These are phyloP conservation scores for Nelumbo lutea DNA, from an alignment of 164 flowering plant genomes.

Conservation along the genomic window DNA sequence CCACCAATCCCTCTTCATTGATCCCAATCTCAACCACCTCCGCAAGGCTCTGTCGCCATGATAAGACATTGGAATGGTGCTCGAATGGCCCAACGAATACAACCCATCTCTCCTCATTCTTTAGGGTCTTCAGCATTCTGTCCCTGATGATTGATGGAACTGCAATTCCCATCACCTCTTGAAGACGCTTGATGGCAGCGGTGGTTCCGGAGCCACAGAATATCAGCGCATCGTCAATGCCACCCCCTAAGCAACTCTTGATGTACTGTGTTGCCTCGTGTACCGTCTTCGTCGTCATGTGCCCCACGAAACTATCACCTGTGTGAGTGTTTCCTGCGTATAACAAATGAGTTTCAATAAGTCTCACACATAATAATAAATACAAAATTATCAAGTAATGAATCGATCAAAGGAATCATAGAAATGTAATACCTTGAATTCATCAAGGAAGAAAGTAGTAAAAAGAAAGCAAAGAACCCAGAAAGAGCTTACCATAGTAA, in stretches of 20 bases:
- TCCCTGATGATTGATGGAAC: conserved; percentile 23
- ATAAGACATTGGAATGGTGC: conserved; percentile 38
- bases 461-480: too few relatives aligned
- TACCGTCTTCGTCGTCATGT: conserved; percentile 16
- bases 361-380: too few relatives aligned
- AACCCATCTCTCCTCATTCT: too few relatives aligned
- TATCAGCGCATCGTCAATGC: neutral
- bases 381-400: too few relatives aligned
- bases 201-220: conserved; percentile 25
- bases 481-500: too few relatives aligned
- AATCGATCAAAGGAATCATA: too few relatives aligned
- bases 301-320: too few relatives aligned
- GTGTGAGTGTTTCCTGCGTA: too few relatives aligned
- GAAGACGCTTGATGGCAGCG: conserved; percentile 20
- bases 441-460: too few relatives aligned
- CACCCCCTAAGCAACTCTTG: conserved; percentile 28
- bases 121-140: conserved; percentile 5
- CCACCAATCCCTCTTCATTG: conserved; percentile 45
- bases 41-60: conserved; percentile 6
- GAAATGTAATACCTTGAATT: too few relatives aligned
- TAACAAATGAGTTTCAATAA: too few relatives aligned
- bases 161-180: too few relatives aligned
- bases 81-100: conserved; percentile 20
- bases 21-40: conserved; percentile 34
- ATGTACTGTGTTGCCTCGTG: conserved; percentile 20